Conservation (phyloP, 164 flowering plant species). For the Vitis labrusca region DNA sequence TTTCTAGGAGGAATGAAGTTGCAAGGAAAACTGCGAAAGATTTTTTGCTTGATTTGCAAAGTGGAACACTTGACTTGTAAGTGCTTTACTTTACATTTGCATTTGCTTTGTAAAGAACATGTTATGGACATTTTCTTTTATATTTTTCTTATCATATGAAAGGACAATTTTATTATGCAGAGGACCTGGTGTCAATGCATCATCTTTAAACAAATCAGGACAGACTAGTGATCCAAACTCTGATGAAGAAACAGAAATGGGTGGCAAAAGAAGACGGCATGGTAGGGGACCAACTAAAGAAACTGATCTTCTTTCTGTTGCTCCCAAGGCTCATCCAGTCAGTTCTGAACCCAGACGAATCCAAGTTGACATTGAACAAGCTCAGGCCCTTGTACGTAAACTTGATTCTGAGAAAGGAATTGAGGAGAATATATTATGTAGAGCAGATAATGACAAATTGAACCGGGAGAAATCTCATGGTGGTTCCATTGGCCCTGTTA, state of each 20-base stretch:
- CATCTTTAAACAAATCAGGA: constrained; percentile 60
- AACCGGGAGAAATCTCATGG: constrained; percentile 70
- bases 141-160: no score
- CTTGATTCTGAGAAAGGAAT: constrained; percentile 91
- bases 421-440: constrained; percentile 68
- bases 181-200: constrained; percentile 67
- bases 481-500: constrained; percentile 78
- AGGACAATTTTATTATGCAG: constrained; percentile 39
- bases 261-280: constrained; percentile 77
- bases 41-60: constrained; percentile 79
- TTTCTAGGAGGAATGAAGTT: constrained; percentile 84
- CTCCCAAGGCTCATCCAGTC: constrained; percentile 87
- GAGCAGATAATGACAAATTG: constrained; percentile 55
- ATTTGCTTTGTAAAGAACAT: neutral
- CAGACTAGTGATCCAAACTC: constrained; percentile 77
- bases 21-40: constrained; percentile 79
- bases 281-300: constrained; percentile 67
- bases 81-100: constrained; percentile 12
- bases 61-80: constrained; percentile 86
- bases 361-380: constrained; percentile 74
- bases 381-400: constrained; percentile 78
- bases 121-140: no score
- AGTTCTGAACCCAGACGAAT: constrained; percentile 81
- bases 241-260: constrained; percentile 71
- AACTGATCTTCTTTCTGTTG: constrained; percentile 62